Evolutionary conservation across 495 filamentous ascomycete species (phyloP).

Genomic region (Friedmanniomyces endolithicus): DNA sequence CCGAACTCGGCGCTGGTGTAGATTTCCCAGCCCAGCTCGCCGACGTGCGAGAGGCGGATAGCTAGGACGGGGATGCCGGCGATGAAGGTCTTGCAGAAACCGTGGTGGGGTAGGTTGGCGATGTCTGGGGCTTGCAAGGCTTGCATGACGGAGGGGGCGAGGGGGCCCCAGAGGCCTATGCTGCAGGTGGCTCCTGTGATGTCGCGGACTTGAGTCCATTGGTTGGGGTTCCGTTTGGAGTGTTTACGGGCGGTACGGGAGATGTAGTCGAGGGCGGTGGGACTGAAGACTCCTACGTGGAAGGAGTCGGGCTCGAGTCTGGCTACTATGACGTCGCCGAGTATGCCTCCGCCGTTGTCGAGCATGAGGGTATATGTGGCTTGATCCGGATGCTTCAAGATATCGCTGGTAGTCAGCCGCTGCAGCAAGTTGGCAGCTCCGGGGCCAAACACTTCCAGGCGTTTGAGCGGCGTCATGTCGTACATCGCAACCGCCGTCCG

Average conservation of each 20-base stretch:
- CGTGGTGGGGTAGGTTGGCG: slow-evolving; percentile 32
- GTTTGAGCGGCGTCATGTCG: slow-evolving; percentile 41
- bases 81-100: slow-evolving; percentile 24
- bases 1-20: slow-evolving; percentile 38
- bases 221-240: slow-evolving; percentile 9
- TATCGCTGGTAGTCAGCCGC: slow-evolving; percentile 34
- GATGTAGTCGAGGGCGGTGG: slow-evolving; percentile 36
- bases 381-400: slow-evolving; percentile 28
- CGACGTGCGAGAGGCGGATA: slow-evolving; percentile 37
- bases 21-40: slow-evolving; percentile 42
- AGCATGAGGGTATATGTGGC: slow-evolving; percentile 38
- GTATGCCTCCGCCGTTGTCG: slow-evolving; percentile 32
- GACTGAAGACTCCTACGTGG: slow-evolving; percentile 37
- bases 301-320: slow-evolving; percentile 32
- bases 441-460: slow-evolving; percentile 38
- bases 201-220: slow-evolving; percentile 36
- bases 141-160: slow-evolving; percentile 31
- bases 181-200: slow-evolving; percentile 40
- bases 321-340: slow-evolving; percentile 33
- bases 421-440: slow-evolving; percentile 36
- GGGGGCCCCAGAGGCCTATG: slow-evolving; percentile 42
- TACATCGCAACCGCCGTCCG: slow-evolving; percentile 42
- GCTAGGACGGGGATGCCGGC: slow-evolving; percentile 34
- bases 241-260: slow-evolving; percentile 33
- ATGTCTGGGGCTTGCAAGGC: slow-evolving; percentile 31